These are phyloP conservation scores for Pseudogymnoascus sp. DNA, from an alignment of 2,329 filamentous ascomycete species.

Conservation along the genomic window DNA sequence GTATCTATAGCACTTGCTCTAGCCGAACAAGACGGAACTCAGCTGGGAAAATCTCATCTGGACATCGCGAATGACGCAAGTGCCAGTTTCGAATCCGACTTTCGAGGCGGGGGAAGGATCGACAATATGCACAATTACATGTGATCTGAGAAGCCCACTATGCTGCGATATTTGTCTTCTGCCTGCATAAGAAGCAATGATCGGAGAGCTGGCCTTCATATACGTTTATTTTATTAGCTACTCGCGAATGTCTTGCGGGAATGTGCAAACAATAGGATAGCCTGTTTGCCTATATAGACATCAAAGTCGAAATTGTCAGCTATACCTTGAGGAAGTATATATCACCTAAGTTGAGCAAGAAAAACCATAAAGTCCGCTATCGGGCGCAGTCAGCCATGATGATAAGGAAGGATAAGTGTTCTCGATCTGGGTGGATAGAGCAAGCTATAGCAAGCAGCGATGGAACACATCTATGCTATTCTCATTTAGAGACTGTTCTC, in stretches of 20 bases:
- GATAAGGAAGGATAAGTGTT: too few species aligned
- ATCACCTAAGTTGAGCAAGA: too few species aligned
- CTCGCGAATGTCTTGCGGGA: background rate
- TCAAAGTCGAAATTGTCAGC: background rate
- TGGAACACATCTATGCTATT: background rate
- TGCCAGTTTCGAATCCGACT: constrained; percentile 16
- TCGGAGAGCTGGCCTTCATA: background rate
- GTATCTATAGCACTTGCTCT: background rate
- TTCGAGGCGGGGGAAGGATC: constrained; percentile 11
- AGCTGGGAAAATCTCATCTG: constrained; percentile 13
- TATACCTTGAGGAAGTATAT: background rate
- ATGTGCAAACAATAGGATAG: background rate
- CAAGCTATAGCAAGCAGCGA: background rate
- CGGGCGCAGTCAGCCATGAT: too few species aligned
- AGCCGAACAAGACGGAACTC: constrained; percentile 5
- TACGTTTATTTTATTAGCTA: background rate
- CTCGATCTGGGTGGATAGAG: too few species aligned
- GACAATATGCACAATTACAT: constrained; percentile 16
- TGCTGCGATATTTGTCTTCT: background rate
- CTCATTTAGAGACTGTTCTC: constrained; percentile 6
- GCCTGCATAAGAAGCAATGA: background rate
- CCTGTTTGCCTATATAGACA: background rate
- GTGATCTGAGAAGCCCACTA: constrained; percentile 12
- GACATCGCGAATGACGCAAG: constrained; percentile 15
- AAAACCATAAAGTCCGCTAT: too few species aligned